A percentile compares a stretch with the other conserved stretches of the same genome.
These are phyloP conservation scores for Podaxis pistillaris DNA, from an alignment of 768 basidiomycete genomes.

Conservation along the genomic window DNA sequence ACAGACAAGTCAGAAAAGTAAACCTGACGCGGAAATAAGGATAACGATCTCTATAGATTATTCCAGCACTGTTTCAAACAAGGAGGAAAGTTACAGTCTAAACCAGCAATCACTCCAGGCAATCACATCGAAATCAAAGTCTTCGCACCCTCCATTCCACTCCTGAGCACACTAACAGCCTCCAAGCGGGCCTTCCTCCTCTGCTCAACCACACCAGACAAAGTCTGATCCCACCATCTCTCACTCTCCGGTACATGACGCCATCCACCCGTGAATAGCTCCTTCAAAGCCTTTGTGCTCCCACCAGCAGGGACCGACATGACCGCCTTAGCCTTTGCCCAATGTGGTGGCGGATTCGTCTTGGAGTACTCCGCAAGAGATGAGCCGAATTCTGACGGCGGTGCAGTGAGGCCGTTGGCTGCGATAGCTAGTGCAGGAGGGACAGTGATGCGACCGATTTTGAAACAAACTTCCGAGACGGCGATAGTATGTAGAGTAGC, in stretches of 20 bases:
- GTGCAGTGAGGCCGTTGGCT: conserved; percentile 50
- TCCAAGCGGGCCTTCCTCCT: conserved; percentile 33
- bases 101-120: neutral
- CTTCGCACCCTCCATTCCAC: conserved; percentile 35
- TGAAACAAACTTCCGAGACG: conserved; percentile 67
- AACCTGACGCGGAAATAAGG: neutral
- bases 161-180: conserved; percentile 31
- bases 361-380: conserved; percentile 29
- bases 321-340: conserved; percentile 37
- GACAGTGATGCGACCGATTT: conserved; percentile 68
- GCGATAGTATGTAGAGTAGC: conserved; percentile 60
- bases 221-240: conserved; percentile 69
- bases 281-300: conserved; percentile 37
- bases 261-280: conserved; percentile 62
- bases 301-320: conserved; percentile 33
- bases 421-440: conserved; percentile 66
- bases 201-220: conserved; percentile 47
- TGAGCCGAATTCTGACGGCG: conserved; percentile 21
- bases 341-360: conserved; percentile 48
- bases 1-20: neutral
- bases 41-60: neutral
- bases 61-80: neutral
- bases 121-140: conserved; percentile 10
- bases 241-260: conserved; percentile 51
- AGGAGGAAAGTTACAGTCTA: neutral